Conservation (phyloP, 345 rosid species). For the Eucalyptus urophylla region DNA sequence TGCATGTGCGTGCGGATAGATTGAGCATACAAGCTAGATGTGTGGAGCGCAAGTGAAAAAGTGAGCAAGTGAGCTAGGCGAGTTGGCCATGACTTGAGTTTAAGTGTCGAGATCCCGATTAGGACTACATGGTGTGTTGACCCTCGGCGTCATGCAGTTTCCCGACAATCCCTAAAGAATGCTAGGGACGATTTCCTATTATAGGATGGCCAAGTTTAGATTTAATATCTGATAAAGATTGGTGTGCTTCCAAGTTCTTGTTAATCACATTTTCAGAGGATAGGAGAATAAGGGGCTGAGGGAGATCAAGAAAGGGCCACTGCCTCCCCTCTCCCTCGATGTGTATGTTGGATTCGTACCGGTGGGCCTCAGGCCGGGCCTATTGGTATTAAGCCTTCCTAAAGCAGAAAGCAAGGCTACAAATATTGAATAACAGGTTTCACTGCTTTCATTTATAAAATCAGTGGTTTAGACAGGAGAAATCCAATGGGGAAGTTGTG, state of each 20-base stretch:
- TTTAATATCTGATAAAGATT: background rate
- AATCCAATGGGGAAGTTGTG: background rate
- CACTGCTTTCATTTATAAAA: background rate
- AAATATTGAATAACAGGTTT: background rate
- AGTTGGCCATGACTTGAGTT: background rate
- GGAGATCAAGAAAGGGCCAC: background rate
- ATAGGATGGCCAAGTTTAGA: background rate
- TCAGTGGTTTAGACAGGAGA: background rate
- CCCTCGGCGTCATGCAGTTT: background rate
- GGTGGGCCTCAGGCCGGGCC: background rate
- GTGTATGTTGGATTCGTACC: background rate
- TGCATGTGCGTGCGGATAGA: background rate
- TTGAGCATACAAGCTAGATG: background rate
- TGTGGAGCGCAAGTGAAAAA: background rate
- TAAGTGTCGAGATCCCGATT: background rate
- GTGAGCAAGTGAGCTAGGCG: background rate
- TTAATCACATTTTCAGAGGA: background rate
- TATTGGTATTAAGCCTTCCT: background rate
- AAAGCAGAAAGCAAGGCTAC: background rate
- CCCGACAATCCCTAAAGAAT: background rate
- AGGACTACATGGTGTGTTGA: background rate
- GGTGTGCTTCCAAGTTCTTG: background rate
- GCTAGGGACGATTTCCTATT: background rate
- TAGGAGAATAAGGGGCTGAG: background rate
- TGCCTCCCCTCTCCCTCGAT: background rate